Conservation (phyloP, 2,329 filamentous ascomycete species). For the Chaetothyriales sp. region DNA sequence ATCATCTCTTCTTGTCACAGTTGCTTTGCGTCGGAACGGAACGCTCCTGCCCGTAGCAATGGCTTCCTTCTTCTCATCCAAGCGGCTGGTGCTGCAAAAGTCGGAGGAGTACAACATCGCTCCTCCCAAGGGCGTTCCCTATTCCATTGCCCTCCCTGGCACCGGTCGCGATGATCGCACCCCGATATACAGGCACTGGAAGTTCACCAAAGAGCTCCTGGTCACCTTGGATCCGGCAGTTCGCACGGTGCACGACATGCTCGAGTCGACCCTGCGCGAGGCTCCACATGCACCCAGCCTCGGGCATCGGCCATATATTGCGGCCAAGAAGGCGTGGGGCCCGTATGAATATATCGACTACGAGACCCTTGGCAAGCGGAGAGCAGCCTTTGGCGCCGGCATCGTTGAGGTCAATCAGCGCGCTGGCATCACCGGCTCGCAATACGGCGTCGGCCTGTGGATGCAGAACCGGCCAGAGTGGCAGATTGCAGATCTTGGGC, state of each 20-base stretch:
- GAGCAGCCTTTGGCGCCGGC: slow-evolving; percentile 73
- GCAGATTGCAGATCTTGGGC: slow-evolving; percentile 76
- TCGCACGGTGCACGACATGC: slow-evolving; percentile 62
- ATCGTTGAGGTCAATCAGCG: slow-evolving; percentile 67
- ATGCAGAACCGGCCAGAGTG: slow-evolving; percentile 78
- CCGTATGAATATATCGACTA: slow-evolving; percentile 77
- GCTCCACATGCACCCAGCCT: slow-evolving; percentile 44
- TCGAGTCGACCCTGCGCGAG: slow-evolving; percentile 43
- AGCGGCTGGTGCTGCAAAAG: slow-evolving; percentile 23
- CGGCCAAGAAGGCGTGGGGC: slow-evolving; percentile 55
- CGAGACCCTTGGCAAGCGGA: slow-evolving; percentile 58
- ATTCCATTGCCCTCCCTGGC: slow-evolving; percentile 62
- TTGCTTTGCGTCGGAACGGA: neutral
- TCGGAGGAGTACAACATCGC: slow-evolving; percentile 40
- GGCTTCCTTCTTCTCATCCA: slow-evolving; percentile 23
- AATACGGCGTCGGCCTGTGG: slow-evolving; percentile 69
- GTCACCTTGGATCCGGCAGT: slow-evolving; percentile 55
- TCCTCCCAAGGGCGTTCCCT: slow-evolving; percentile 61
- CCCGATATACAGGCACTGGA: slow-evolving; percentile 70
- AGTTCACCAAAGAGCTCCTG: slow-evolving; percentile 56
- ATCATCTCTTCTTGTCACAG: neutral
- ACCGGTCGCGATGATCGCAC: slow-evolving; percentile 58
- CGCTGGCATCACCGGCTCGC: slow-evolving; percentile 48
- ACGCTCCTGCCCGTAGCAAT: slow-evolving; percentile 15
- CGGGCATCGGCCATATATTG: slow-evolving; percentile 66